Evolutionary conservation across 805 yeast species (phyloP), one percentile per base, ranked within the genome.

Genomic region (Pichia manshurica): DNA sequence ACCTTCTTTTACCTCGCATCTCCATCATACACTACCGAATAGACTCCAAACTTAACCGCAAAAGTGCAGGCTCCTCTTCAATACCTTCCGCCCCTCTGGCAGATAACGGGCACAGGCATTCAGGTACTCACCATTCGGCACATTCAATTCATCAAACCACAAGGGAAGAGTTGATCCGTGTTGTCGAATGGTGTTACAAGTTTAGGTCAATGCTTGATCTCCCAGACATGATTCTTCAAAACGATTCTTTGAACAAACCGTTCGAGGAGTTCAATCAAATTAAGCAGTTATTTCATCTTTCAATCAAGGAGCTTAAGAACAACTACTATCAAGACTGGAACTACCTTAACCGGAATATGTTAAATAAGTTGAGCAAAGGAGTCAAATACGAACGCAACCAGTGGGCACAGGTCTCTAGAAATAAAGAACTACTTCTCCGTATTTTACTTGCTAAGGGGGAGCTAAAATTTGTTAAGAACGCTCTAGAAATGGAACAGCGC

Each of bases 1-100:
- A 72, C 34, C 67, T 91, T 16, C 61, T 89, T 4, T 65, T 91
- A 5, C 98, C 98, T 0, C 79, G 86, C 19, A 46, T 54, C 10
- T 49, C 57, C 15, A 31, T 48, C n/a, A 17, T 55, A 4, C 38
- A 51, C 17, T 39, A 42, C 15, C 31, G 38, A 5, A 46, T 54
- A 12, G 25, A 36, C 4, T 47, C 45, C 9, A 53, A 51, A 22
- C 41, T 54, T 2, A 53, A 52, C 35, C 53, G 53, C 31, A 51
- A 48, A 16, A 33, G 20, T 17, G 20, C 16, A 15, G 12, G 17
- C 20, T 7, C 16, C 23, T 23, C 45, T 2, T 42, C 53, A 5
- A 19, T 29, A 39, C 20, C 19, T 15, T 23, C 45, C 21, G 10
- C 10, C 10, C 29, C 29, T 25, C 29, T 20, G 34, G 35, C 13